Percentiles rank a stretch among this genome's conserved stretches.
Conservation (phyloP, 2,329 filamentous ascomycete genomes). For the Neonectria ditissima region DNA sequence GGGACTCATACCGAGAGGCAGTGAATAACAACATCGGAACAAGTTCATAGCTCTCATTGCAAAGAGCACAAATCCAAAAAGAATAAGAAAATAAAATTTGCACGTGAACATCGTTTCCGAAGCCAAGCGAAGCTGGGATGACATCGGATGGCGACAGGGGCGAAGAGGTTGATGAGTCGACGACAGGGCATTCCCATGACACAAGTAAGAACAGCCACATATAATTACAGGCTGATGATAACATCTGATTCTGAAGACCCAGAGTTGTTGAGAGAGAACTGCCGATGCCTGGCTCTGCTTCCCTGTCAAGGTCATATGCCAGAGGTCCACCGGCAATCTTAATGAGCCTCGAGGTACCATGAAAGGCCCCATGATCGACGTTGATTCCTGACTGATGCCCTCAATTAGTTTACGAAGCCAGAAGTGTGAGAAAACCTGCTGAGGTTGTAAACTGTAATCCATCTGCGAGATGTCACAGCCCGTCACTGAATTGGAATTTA, state of each 20-base stretch:
- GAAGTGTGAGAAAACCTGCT: too few relatives aligned
- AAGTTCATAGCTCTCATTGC: too few relatives aligned
- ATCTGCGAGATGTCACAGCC: too few relatives aligned
- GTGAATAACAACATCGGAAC: not conserved
- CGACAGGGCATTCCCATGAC: not conserved
- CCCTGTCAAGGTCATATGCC: not conserved
- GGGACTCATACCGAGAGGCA: not conserved
- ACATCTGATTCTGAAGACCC: not conserved
- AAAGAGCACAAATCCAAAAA: not conserved
- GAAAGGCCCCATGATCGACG: too few relatives aligned
- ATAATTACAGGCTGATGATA: not conserved
- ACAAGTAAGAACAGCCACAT: not conserved
- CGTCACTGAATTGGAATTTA: too few relatives aligned
- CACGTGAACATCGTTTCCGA: not conserved
- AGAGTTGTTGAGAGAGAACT: not conserved
- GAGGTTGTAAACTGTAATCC: too few relatives aligned
- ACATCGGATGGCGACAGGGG: not conserved
- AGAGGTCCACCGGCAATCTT: not conserved
- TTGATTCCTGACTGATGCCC: not conserved
- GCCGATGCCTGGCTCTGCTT: not conserved
- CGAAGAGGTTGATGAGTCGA: not conserved
- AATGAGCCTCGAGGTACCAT: not conserved
- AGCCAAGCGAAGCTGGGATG: not conserved
- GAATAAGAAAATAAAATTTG: not conserved
- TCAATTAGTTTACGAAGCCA: not conserved